phyloP scores from a whole-genome alignment of 352 stramenopile species.

The Phytophthora aleatoria region DNA sequence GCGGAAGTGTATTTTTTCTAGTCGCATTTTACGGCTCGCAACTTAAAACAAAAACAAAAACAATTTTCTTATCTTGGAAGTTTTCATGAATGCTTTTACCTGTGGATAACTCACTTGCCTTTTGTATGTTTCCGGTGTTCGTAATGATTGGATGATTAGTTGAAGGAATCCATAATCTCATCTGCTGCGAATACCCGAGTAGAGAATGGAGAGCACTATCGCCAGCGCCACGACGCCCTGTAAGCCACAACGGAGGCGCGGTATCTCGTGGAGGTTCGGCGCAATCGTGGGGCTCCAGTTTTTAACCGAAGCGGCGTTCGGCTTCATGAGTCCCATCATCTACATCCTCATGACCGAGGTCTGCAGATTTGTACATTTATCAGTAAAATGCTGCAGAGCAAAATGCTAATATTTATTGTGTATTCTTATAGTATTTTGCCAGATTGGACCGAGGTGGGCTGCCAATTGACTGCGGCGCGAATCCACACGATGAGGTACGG shows the following conservation, averaged over 20 bases:
- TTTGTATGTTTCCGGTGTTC: neutral
- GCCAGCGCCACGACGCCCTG: neutral
- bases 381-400: neutral
- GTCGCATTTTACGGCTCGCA: no score
- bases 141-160: neutral
- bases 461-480: conserved; percentile 65
- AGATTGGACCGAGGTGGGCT: conserved; percentile 49
- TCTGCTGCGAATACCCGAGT: no score
- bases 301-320: conserved; percentile 67
- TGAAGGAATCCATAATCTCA: neutral
- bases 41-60: no score
- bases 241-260: conserved; percentile 7
- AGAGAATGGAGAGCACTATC: conserved; percentile 13
- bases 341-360: conserved; percentile 79
- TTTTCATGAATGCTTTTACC: no score
- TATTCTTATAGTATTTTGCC: conserved; percentile 71
- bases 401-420: conserved; percentile 1
- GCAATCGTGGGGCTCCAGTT: conserved; percentile 59
- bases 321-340: conserved; percentile 73
- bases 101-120: neutral
- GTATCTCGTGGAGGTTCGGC: conserved; percentile 46
- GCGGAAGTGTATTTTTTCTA: neutral
- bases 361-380: neutral
- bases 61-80: no score
- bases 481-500: conserved; percentile 50